Percentiles rank a stretch among this genome's conserved stretches.
Conservation (phyloP, 139 green algal species). For the Chlorella ohadii region DNA sequence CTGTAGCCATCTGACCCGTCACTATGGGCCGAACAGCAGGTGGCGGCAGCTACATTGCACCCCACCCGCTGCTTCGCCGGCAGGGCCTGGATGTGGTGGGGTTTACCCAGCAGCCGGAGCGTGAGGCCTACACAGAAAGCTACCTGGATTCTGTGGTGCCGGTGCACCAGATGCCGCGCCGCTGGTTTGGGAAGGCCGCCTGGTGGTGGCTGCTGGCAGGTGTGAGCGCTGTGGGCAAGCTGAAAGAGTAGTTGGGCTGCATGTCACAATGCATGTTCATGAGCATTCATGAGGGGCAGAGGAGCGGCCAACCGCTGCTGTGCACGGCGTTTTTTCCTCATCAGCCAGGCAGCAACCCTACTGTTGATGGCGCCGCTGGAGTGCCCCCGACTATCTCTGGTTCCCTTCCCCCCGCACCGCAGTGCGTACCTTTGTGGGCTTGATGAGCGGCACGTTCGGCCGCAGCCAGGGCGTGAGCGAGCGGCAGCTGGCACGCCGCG, state of each 20-base stretch:
- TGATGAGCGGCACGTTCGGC: not conserved
- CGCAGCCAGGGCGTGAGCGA: not conserved
- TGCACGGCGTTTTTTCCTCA: too few species aligned
- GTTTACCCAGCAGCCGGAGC: not conserved
- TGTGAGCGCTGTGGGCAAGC: too few species aligned
- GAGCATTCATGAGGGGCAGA: too few species aligned
- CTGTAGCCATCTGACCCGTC: too few species aligned
- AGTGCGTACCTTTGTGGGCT: conserved; percentile 6
- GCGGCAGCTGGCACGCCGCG: conserved; percentile 11
- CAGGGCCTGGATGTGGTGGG: conserved; percentile 1
- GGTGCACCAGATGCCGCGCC: conserved; percentile 5
- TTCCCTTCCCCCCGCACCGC: not conserved
- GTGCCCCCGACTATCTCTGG: too few species aligned
- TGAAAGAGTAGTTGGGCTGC: too few species aligned
- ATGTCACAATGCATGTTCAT: too few species aligned
- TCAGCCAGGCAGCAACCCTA: too few species aligned
- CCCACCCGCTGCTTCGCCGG: not conserved
- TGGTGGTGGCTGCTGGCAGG: conserved; percentile 6
- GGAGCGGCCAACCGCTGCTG: too few species aligned
- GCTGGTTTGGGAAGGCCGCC: not conserved
- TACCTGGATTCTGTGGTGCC: conserved; percentile 6
- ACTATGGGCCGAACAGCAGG: too few species aligned
- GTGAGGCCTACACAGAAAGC: not conserved
- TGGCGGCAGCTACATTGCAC: not conserved
- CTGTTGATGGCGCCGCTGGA: too few species aligned